phyloP scores from a whole-genome alignment of 306 rosid genomes.

The Rubus parviflorus region DNA sequence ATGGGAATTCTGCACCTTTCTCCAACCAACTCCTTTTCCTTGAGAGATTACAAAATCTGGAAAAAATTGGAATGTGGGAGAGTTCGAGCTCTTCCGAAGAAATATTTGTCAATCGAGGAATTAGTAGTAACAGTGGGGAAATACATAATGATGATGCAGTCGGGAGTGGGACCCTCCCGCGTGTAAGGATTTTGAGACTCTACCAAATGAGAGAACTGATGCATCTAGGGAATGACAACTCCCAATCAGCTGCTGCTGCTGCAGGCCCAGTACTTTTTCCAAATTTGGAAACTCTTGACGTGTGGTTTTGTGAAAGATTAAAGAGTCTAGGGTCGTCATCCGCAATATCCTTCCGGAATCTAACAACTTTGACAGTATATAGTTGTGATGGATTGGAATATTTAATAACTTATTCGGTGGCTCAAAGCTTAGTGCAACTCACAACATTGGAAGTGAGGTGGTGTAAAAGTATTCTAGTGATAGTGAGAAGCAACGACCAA shows the following conservation, averaged over 20 bases:
- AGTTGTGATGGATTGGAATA: neutral
- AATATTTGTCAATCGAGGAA: neutral
- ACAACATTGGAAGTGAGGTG: neutral
- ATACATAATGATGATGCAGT: neutral
- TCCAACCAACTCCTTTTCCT: neutral
- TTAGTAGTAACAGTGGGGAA: neutral
- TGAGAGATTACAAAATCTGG: neutral
- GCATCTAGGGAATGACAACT: neutral
- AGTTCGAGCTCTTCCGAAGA: neutral
- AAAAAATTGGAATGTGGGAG: neutral
- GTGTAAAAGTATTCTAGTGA: neutral
- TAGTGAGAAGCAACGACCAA: neutral
- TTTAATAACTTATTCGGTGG: neutral
- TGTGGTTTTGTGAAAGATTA: accelerated
- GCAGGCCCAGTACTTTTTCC: neutral
- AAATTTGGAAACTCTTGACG: neutral
- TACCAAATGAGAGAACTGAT: accelerated
- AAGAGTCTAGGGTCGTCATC: neutral
- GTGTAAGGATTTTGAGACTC: neutral
- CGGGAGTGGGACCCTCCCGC: neutral
- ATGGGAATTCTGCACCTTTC: neutral
- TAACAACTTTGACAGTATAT: neutral
- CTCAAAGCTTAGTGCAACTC: neutral
- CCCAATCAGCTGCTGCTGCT: neutral
- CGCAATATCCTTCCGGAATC: neutral